phyloP scores from a whole-genome alignment of 139 green algal genomes.

The Prasinococcaceae sp. region DNA sequence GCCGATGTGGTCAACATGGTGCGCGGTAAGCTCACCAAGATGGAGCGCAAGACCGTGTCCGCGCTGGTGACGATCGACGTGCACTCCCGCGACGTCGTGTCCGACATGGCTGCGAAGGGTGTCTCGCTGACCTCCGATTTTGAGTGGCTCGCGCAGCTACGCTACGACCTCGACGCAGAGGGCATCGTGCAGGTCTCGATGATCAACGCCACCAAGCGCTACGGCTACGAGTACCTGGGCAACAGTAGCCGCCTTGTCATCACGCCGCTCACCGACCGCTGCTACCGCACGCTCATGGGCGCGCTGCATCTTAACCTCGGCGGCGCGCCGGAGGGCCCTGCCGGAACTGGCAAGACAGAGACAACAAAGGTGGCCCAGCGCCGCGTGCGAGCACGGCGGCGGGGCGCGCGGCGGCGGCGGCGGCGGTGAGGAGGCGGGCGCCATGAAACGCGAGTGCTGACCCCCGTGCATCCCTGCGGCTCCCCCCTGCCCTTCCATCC shows the following conservation, averaged over 20 bases:
- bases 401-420: no score
- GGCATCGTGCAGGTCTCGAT: slow-evolving; percentile 33
- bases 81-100: slow-evolving; percentile 45
- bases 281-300: slow-evolving; percentile 34
- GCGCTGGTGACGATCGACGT: slow-evolving; percentile 53
- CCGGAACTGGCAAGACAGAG: slow-evolving; percentile 27
- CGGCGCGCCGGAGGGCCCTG: slow-evolving; percentile 24
- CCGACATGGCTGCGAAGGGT: slow-evolving; percentile 38
- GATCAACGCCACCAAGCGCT: slow-evolving; percentile 29
- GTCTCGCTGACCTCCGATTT: slow-evolving; percentile 52
- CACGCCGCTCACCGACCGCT: slow-evolving; percentile 31
- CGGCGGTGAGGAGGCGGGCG: no score
- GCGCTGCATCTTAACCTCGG: slow-evolving; percentile 30
- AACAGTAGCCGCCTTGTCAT: slow-evolving; percentile 29
- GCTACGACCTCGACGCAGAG: slow-evolving; percentile 60
- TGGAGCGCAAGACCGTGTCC: slow-evolving; percentile 44
- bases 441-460: no score
- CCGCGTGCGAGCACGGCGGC: no score
- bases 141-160: slow-evolving; percentile 50
- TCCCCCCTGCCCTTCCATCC: no score
- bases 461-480: no score
- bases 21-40: slow-evolving; percentile 36
- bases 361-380: slow-evolving; percentile 27
- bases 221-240: slow-evolving; percentile 27
- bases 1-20: slow-evolving; percentile 54